Evolutionary conservation across 2,329 filamentous ascomycete species (phyloP).

Genomic region (Rhynchosporium graminicola): DNA sequence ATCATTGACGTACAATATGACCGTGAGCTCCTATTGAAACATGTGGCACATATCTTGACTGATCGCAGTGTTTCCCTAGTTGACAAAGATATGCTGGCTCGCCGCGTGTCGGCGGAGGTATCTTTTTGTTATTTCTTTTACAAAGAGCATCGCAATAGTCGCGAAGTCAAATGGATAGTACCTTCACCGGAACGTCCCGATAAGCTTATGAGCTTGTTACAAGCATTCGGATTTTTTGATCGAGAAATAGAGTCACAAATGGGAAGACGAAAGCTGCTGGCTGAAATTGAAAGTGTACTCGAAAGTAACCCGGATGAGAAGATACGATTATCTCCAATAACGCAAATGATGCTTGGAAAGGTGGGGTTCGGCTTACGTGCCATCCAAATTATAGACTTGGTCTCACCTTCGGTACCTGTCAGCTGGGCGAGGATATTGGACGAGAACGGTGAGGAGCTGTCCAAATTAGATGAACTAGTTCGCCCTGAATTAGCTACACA

Average conservation of each 20-base stretch:
- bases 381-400: not conserved
- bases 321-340: not conserved
- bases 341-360: not conserved
- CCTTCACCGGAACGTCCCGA: not conserved
- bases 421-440: not conserved
- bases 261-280: not conserved
- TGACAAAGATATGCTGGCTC: not conserved
- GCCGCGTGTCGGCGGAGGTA: not conserved
- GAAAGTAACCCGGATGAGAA: not conserved
- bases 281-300: not conserved
- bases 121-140: not conserved
- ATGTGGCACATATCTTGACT: not conserved
- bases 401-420: not conserved
- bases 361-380: not conserved
- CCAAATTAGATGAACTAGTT: not conserved
- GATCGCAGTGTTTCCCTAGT: not conserved
- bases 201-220: not conserved
- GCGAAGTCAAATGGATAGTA: not conserved
- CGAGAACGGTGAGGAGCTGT: not conserved
- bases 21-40: not conserved
- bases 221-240: not conserved
- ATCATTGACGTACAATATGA: not conserved
- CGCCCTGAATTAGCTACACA: not conserved
- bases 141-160: not conserved
- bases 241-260: not conserved